A percentile compares a stretch with the other conserved stretches of the same genome.
Evolutionary conservation across 345 rosid species (phyloP).

Genomic region (Arabidopsis suecica): DNA sequence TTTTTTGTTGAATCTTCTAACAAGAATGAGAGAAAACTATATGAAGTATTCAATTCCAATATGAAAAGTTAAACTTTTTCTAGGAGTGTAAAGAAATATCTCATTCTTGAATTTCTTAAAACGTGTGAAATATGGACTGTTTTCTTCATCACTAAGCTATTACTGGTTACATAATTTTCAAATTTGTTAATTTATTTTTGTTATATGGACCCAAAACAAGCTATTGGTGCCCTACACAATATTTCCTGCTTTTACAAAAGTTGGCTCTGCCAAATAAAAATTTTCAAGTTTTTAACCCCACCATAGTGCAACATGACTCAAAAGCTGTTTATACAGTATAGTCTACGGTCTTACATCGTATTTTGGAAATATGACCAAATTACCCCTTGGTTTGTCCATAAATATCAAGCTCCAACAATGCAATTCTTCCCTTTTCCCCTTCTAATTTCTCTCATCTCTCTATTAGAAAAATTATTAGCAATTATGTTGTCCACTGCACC

Average conservation of each 20-base stretch:
- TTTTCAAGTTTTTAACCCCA: constrained; percentile 43
- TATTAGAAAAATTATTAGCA: constrained; percentile 30
- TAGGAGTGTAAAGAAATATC: neutral
- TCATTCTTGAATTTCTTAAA: constrained; percentile 10
- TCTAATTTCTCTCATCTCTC: constrained; percentile 53
- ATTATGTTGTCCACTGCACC: constrained; percentile 67
- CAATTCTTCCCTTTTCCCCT: constrained; percentile 93
- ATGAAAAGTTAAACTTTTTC: constrained; percentile 22
- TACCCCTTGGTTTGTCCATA: constrained; percentile 52
- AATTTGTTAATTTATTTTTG: neutral
- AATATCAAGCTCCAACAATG: constrained; percentile 63
- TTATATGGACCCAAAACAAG: constrained; percentile 22
- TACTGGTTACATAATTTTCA: neutral
- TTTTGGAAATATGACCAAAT: constrained; percentile 33
- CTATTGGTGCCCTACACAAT: constrained; percentile 39
- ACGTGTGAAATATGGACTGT: constrained; percentile 38
- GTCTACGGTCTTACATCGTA: constrained; percentile 29
- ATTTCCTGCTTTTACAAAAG: constrained; percentile 44
- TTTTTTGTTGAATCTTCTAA: neutral
- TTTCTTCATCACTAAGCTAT: constrained; percentile 46
- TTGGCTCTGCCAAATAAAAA: constrained; percentile 14
- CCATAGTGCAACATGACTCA: constrained; percentile 62
- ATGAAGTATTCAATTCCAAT: neutral
- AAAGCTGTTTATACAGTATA: constrained; percentile 46
- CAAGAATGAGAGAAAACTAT: neutral